Evolutionary conservation across 192 early-diverging fungal species (phyloP).

Genomic region (Podila epicladia): DNA sequence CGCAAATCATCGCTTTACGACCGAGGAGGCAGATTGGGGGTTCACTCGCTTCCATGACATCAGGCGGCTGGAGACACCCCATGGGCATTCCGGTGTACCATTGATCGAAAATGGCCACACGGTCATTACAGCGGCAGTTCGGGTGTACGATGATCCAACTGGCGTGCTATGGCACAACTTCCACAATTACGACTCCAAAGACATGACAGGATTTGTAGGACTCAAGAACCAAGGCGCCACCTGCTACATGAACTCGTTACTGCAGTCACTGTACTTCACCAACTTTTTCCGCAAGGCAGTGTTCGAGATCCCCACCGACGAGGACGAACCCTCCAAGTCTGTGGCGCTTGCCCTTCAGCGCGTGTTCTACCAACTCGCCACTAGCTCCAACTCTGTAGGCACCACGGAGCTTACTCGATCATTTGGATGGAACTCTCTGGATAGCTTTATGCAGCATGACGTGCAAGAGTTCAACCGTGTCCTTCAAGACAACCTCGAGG

Average conservation of each 20-base stretch:
- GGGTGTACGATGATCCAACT: slow-evolving; percentile 85
- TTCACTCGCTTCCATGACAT: slow-evolving; percentile 83
- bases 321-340: slow-evolving; percentile 88
- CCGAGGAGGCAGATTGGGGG: slow-evolving; percentile 93
- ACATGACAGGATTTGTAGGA: slow-evolving; percentile 91
- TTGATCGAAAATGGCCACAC: slow-evolving; percentile 75
- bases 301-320: slow-evolving; percentile 92
- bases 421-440: slow-evolving; percentile 97
- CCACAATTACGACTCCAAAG: slow-evolving; percentile 90
- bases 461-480: slow-evolving; percentile 99
- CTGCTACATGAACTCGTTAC: slow-evolving; percentile 98
- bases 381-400: slow-evolving; percentile 74
- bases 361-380: slow-evolving; percentile 93
- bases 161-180: slow-evolving; percentile 98
- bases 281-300: slow-evolving; percentile 93
- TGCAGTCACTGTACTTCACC: slow-evolving; percentile 96
- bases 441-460: slow-evolving; percentile 98
- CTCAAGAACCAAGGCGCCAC: slow-evolving; percentile 98
- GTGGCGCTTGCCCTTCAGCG: slow-evolving; percentile 93
- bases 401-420: slow-evolving; percentile 97
- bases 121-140: slow-evolving; percentile 76
- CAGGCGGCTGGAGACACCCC: slow-evolving; percentile 50
- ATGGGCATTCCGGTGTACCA: slow-evolving; percentile 56
- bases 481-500: slow-evolving; percentile 95
- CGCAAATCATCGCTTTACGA: slow-evolving; percentile 85